Evolutionary conservation across 2,329 filamentous ascomycete genomes (phyloP).

Genomic region (Fusarium sp.): DNA sequence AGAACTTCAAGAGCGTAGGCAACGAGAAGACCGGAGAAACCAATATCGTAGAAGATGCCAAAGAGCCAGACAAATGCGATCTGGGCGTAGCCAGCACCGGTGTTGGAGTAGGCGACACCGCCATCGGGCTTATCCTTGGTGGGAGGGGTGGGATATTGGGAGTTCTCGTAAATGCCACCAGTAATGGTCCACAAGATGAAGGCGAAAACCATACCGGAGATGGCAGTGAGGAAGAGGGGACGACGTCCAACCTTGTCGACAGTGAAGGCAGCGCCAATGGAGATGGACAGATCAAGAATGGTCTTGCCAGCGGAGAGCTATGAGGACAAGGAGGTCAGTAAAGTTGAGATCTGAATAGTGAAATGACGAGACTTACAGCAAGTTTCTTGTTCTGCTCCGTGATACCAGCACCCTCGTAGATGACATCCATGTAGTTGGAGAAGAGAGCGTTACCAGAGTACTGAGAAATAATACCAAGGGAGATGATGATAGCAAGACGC

Average conservation of each 20-base stretch:
- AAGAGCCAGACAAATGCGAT: slow-evolving; percentile 70
- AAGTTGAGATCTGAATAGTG: neutral
- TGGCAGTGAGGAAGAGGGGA: slow-evolving; percentile 63
- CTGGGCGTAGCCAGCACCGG: slow-evolving; percentile 62
- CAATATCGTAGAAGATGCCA: slow-evolving; percentile 69
- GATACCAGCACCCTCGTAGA: slow-evolving; percentile 72
- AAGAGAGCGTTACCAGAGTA: slow-evolving; percentile 76
- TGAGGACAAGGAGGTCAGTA: slow-evolving; percentile 1
- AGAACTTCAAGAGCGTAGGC: slow-evolving; percentile 69
- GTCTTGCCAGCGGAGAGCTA: slow-evolving; percentile 65
- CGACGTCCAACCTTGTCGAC: slow-evolving; percentile 64
- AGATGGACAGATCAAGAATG: slow-evolving; percentile 68
- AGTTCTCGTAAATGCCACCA: slow-evolving; percentile 64
- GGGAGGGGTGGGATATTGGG: slow-evolving; percentile 32
- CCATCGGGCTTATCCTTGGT: slow-evolving; percentile 37
- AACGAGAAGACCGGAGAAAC: slow-evolving; percentile 67
- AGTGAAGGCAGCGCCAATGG: slow-evolving; percentile 62
- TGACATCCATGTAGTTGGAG: slow-evolving; percentile 72
- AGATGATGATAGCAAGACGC: slow-evolving; percentile 70
- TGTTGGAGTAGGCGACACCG: slow-evolving; percentile 51
- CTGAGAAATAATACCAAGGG: slow-evolving; percentile 74
- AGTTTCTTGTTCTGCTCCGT: slow-evolving; percentile 66
- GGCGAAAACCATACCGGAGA: slow-evolving; percentile 59
- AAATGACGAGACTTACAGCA: slow-evolving; percentile 50
- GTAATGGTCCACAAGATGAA: slow-evolving; percentile 63